These are phyloP conservation scores for Wickerhamiella parazyma DNA, from an alignment of 805 yeast species.

Conservation along the genomic window DNA sequence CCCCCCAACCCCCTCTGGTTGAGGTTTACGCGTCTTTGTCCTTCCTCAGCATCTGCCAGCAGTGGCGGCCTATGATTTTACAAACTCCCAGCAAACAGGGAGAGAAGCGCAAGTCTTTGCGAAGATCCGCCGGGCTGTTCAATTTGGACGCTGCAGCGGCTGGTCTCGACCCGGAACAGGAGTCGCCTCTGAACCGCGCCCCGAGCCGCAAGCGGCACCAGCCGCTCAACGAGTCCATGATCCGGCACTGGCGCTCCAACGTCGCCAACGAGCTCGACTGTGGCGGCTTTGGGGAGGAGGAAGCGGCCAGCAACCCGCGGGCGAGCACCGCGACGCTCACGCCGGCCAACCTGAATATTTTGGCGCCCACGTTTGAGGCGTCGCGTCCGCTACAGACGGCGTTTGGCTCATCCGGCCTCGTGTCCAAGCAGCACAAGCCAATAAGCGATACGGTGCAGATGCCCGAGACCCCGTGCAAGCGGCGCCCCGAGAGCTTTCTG, in stretches of 20 bases:
- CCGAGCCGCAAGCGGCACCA: slow-evolving; percentile 19
- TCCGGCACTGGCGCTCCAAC: slow-evolving; percentile 5
- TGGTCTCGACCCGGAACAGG: slow-evolving; percentile 2
- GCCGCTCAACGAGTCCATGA: slow-evolving; percentile 14
- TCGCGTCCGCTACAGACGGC: slow-evolving; percentile 82
- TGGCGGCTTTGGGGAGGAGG: not conserved
- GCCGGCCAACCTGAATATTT: slow-evolving; percentile 1
- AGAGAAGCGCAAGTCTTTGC: slow-evolving; percentile 18
- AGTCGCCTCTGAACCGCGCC: slow-evolving; percentile 9
- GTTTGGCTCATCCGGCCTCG: slow-evolving; percentile 58
- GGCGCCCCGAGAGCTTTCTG: slow-evolving; percentile 2
- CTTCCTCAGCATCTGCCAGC: not conserved
- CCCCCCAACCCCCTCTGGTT: not conserved
- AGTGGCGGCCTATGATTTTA: slow-evolving; percentile 3
- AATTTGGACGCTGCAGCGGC: slow-evolving; percentile 28
- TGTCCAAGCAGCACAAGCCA: slow-evolving; percentile 32
- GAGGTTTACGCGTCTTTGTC: not conserved
- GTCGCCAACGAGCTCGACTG: not conserved
- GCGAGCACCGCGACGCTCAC: slow-evolving; percentile 11
- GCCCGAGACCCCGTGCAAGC: slow-evolving; percentile 55
- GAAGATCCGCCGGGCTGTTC: slow-evolving; percentile 30
- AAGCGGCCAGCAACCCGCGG: slow-evolving; percentile 1
- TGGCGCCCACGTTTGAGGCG: slow-evolving; percentile 39
- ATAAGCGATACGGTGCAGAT: slow-evolving; percentile 31
- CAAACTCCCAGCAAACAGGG: slow-evolving; percentile 3